A percentile compares a stretch with the other conserved stretches of the same genome.
Evolutionary conservation across 495 filamentous ascomycete genomes (phyloP).

Genomic region (Penicillium salamii): DNA sequence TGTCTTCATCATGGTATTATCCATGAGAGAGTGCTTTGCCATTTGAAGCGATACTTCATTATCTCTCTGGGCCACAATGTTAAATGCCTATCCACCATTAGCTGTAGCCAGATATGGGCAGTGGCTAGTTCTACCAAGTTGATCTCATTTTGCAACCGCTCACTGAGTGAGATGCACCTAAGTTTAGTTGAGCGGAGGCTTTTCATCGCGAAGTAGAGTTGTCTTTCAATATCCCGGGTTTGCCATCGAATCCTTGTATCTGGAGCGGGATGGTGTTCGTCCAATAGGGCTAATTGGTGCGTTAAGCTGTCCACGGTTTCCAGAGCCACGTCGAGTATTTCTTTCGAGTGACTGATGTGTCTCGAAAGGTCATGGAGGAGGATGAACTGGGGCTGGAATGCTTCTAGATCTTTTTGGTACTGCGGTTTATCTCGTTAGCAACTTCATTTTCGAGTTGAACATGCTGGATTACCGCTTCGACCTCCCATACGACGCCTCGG

Average conservation of each 20-base stretch:
- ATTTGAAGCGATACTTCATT: background rate
- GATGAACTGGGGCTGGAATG: background rate
- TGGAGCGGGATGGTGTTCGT: background rate
- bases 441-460: background rate
- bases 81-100: background rate
- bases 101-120: background rate
- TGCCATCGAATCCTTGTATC: background rate
- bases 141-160: background rate
- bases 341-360: background rate
- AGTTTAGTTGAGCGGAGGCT: background rate
- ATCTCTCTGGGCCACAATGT: background rate
- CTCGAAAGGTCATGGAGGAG: background rate
- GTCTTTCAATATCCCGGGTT: background rate
- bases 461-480: background rate
- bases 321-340: background rate
- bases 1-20: background rate
- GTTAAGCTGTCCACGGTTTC: background rate
- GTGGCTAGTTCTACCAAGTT: background rate
- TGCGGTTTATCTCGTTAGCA: background rate
- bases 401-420: background rate
- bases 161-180: background rate
- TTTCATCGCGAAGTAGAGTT: background rate
- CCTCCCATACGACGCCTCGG: background rate
- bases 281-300: background rate
- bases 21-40: background rate